Evolutionary conservation across 345 rosid genomes (phyloP), one percentile per base, ranked within the genome.

Genomic region (Eutrema yunnanense): DNA sequence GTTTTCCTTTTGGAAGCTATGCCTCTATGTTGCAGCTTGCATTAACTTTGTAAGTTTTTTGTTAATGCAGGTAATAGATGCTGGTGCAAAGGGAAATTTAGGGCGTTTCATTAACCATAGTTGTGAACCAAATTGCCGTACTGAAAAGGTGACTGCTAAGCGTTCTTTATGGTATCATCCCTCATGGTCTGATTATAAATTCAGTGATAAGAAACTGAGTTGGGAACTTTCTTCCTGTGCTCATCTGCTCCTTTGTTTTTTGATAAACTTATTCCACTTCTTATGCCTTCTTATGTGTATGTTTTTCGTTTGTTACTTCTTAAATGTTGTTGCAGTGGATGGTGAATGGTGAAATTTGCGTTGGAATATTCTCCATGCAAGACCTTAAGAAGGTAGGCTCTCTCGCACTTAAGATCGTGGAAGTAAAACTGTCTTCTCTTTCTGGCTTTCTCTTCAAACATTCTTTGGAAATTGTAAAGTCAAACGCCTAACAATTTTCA

Each of bases 61-160:
- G 12, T 73, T 44, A 36, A 79, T 75, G 76, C 93, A 95, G 99
- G 96, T 95, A 56, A 95, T 92, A 61, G 98, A 90, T 80, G 99
- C 99, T 44, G 90, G 90, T 81, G 92, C 81, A 4, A 95, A 95
- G 84, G 99, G 98, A 66, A 95, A 95, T 73, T 62, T 95, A 86
- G 99, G 97, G 67, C 97, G 98, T 77, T 95, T 95, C 81, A 90
- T 95, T 52, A 95, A 95, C 82, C 99, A 95, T 76, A 95, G 99
- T 66, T 95, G 99, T 81, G 94, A 95, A 79, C 99, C 99, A 59
- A 95, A 95, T 82, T 92, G 99, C 78, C 98, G 93, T 46, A 95
- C 99, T 26, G 98, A 95, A 83, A 95, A 95, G 98, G 99, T 90
- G 77, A 81, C 46, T 74, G 53, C 6, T 65, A 33, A 48, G 58